Conservation (phyloP, 225 moss, liverwort and hornwort species). For the Asterella californica region DNA sequence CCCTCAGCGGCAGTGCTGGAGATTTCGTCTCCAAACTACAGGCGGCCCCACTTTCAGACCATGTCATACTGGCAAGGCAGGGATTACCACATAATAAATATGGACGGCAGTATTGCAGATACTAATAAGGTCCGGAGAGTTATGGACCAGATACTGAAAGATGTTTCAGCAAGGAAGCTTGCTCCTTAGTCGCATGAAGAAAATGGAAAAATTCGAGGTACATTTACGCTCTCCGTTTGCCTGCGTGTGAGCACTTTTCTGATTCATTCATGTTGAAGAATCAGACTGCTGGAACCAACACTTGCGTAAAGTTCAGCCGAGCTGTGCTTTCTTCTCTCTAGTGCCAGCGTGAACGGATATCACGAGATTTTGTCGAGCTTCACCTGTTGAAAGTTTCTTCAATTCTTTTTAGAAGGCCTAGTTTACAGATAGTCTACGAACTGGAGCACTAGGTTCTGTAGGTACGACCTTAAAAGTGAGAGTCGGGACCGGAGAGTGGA, state of each 20-base stretch:
- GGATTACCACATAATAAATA: slow-evolving; percentile 69
- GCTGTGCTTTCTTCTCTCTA: slow-evolving; percentile 16
- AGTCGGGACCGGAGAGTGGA: neutral
- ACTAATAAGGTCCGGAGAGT: slow-evolving; percentile 44
- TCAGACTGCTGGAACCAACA: slow-evolving; percentile 10
- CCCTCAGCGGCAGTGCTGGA: slow-evolving; percentile 68
- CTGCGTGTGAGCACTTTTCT: neutral
- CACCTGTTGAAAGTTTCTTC: neutral
- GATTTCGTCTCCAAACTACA: slow-evolving; percentile 64
- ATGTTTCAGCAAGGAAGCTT: slow-evolving; percentile 15
- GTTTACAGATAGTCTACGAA: neutral
- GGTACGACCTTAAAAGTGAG: neutral
- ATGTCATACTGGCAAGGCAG: slow-evolving; percentile 91
- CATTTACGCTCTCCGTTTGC: neutral
- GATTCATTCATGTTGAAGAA: neutral
- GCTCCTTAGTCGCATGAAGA: slow-evolving; percentile 4
- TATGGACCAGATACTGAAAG: slow-evolving; percentile 55
- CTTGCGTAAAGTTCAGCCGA: slow-evolving; percentile 7
- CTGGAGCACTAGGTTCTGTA: slow-evolving; percentile 2
- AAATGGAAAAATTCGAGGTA: neutral
- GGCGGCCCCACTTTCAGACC: slow-evolving; percentile 76
- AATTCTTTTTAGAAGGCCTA: neutral
- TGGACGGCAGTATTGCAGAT: slow-evolving; percentile 60
- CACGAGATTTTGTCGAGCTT: slow-evolving; percentile 1
- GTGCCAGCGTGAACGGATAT: neutral